phyloP scores from a whole-genome alignment of 176 grass and related monocot genomes.

The Avena sativa region DNA sequence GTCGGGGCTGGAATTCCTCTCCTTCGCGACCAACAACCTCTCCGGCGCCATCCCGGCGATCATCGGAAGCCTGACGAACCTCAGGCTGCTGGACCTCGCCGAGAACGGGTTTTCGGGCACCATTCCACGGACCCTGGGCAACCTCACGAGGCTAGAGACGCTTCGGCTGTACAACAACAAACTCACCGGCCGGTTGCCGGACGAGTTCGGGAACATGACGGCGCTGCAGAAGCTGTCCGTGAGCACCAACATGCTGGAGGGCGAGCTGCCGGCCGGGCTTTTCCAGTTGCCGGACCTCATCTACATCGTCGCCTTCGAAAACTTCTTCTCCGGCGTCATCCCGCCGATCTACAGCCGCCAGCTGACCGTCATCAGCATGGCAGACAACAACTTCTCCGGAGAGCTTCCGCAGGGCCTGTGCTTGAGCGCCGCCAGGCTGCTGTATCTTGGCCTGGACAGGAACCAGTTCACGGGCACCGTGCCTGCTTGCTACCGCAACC shows the following conservation, averaged over 20 bases:
- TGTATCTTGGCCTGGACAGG: conserved; percentile 32
- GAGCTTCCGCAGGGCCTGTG: conserved; percentile 62
- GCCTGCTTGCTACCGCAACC: conserved; percentile 65
- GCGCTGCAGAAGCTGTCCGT: conserved; percentile 51
- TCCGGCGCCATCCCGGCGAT: conserved; percentile 58
- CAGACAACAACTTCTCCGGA: conserved; percentile 63
- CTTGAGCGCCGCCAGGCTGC: conserved; percentile 41
- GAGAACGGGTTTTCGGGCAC: conserved; percentile 50
- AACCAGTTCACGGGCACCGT: conserved; percentile 58
- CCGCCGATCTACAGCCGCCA: not conserved
- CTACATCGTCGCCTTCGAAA: not conserved
- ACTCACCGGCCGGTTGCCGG: conserved; percentile 60
- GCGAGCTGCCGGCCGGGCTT: conserved; percentile 59
- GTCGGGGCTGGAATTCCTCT: conserved; percentile 51
- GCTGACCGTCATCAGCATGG: conserved; percentile 28
- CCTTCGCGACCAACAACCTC: conserved; percentile 58
- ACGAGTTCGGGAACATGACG: conserved; percentile 67
- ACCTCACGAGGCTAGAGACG: conserved; percentile 46
- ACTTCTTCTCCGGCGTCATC: not conserved
- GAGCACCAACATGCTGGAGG: conserved; percentile 64
- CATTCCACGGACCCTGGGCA: conserved; percentile 56
- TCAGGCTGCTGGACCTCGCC: conserved; percentile 58
- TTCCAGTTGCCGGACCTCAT: conserved; percentile 48
- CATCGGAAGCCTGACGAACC: conserved; percentile 55
- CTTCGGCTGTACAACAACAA: conserved; percentile 69